These are phyloP conservation scores for Colletotrichum lini DNA, from an alignment of 2,329 filamentous ascomycete species.

Conservation along the genomic window DNA sequence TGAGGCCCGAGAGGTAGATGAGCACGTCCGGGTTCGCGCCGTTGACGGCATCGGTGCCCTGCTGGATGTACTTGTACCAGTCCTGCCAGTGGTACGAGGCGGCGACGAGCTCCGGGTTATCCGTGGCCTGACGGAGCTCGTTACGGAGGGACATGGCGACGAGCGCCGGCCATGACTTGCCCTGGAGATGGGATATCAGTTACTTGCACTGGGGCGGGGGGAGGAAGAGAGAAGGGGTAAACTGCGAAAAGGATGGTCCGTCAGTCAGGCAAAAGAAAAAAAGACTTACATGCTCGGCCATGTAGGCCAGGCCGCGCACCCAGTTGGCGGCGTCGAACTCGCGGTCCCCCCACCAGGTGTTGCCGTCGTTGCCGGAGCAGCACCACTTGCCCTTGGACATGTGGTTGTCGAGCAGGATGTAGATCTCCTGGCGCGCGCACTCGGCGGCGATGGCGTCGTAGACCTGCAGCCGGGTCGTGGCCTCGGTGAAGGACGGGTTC, in stretches of 20 bases:
- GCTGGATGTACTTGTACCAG: constrained; percentile 67
- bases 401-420: constrained; percentile 74
- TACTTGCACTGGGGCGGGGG: background rate
- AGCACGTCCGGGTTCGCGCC: constrained; percentile 64
- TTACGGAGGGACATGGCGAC: constrained; percentile 68
- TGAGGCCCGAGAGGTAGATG: constrained; percentile 73
- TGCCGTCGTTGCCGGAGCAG: constrained; percentile 68
- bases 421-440: constrained; percentile 67
- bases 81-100: constrained; percentile 68
- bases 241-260: no score
- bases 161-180: constrained; percentile 62
- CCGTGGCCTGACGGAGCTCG: constrained; percentile 63
- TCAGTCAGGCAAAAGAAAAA: no score
- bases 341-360: constrained; percentile 73
- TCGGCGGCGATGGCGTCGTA: constrained; percentile 74
- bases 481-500: constrained; percentile 69
- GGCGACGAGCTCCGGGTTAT: constrained; percentile 50
- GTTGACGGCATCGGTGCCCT: constrained; percentile 66
- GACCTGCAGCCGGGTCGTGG: constrained; percentile 67
- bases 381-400: constrained; percentile 73
- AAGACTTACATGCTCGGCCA: constrained; percentile 68
- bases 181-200: constrained; percentile 49
- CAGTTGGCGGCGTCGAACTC: constrained; percentile 73
- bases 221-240: no score
- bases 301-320: constrained; percentile 71